A percentile compares a stretch with the other conserved stretches of the same genome.
Conservation (phyloP, 2,329 filamentous ascomycete genomes). For the Scedosporium boydii region DNA sequence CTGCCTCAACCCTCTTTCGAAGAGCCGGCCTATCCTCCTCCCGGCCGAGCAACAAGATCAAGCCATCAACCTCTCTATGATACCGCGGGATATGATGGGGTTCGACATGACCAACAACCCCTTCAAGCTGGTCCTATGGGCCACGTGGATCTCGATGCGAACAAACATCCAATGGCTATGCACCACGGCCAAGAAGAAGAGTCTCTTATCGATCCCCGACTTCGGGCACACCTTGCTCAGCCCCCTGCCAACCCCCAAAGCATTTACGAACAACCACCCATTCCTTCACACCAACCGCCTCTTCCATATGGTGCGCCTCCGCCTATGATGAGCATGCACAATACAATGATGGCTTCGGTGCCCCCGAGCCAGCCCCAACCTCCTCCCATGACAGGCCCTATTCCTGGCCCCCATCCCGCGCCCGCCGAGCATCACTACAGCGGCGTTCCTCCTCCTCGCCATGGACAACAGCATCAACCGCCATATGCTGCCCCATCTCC, state of each 20-base stretch:
- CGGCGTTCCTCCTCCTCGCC: not conserved
- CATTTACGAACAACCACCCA: constrained; percentile 4
- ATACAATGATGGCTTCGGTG: not conserved
- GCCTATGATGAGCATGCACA: not conserved
- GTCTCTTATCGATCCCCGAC: not conserved
- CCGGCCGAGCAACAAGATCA: not conserved
- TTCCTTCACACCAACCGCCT: constrained; percentile 4
- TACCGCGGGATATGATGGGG: not conserved
- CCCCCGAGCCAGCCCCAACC: not conserved
- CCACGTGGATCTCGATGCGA: not conserved
- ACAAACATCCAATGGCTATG: not conserved
- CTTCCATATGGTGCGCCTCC: constrained; percentile 8
- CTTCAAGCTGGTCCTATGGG: not conserved
- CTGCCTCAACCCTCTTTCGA: not conserved
- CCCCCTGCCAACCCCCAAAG: not conserved
- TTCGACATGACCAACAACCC: not conserved
- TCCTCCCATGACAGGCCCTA: constrained; percentile 1
- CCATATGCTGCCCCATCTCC: constrained; percentile 5
- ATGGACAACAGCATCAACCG: not conserved
- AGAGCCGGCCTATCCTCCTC: not conserved
- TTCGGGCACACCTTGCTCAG: not conserved
- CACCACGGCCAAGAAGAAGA: not conserved
- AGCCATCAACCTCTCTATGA: not conserved
- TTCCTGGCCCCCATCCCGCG: constrained; percentile 4
- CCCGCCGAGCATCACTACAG: not conserved